Evolutionary conservation across 2,329 filamentous ascomycete species (phyloP), one percentile per base, ranked within the genome.

Genomic region (Pseudocercospora fuligena): DNA sequence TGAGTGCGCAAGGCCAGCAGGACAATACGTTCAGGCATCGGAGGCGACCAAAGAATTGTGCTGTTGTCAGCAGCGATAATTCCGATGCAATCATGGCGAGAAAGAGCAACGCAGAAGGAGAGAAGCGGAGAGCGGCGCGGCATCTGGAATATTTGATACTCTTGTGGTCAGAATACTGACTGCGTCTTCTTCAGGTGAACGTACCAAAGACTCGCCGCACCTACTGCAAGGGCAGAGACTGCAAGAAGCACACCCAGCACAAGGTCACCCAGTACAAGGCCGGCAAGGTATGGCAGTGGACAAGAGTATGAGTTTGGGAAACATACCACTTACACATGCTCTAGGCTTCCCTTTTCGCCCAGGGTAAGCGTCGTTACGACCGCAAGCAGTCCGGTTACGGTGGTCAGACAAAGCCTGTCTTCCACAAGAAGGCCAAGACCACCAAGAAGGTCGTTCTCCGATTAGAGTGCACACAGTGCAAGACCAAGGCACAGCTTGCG

Each of bases 341-440:
- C 51, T 74, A 91, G 90, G 93, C 93, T 81, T 97, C 93, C 80
- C 88, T 94, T 76, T 96, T 93, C 88, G 93, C 93, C 75, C 94
- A 99, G 90, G 94, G 94, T 89, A 99, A 98, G 92, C 92, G 94
- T 86, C 94, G 94, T 91, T 98, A 98, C 88, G 93, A 97, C 87
- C 90, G 93, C 82, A 98, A 98, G 89, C 94, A 98, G 88, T 93
- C 91, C 83, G 94, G 94, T 92, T 98, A 97, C 83, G 95, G 95
- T 92, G 95, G 95, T 94, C 95, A 99, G 88, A 99, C 95, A 81
- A 99, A 99, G 88, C 95, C 96, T 79, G 94, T 99, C 81, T 99
- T 98, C 92, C 95, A 98, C 92, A 99, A 98, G 91, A 98, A 97
- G 88, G 95, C 95, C 77, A 99, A 99, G 92, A 99, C 95, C 78